Conservation (phyloP, 208 protist species). For the Ichthyophonus hoferi region DNA sequence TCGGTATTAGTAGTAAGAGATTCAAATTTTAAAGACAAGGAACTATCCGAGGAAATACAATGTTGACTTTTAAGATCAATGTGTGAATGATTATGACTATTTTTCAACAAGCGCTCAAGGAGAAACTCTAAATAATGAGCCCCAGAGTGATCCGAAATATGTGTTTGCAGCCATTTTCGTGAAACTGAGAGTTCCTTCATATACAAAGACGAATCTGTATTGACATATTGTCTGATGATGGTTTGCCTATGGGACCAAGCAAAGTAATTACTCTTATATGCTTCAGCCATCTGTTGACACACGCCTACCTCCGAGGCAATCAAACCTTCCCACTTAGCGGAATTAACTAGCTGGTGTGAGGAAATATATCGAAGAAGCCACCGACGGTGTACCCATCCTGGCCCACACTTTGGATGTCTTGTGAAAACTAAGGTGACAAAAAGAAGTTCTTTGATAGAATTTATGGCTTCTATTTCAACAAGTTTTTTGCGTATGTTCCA, state of each 20-base stretch:
- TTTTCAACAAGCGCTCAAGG: neutral
- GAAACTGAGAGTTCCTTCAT: neutral
- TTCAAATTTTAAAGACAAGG: neutral
- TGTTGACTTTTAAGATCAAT: neutral
- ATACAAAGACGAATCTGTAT: neutral
- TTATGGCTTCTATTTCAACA: neutral
- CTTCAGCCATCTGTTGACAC: neutral
- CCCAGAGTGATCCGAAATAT: neutral
- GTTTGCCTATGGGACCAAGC: neutral
- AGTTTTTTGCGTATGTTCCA: neutral
- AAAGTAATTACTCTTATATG: neutral
- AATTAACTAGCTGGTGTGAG: neutral
- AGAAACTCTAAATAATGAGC: neutral
- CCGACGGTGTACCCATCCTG: neutral
- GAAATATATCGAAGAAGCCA: neutral
- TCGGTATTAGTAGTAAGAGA: neutral
- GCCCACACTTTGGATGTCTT: neutral
- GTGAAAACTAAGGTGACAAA: neutral
- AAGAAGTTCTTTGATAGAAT: neutral
- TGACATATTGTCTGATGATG: neutral
- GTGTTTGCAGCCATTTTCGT: neutral
- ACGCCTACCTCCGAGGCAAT: neutral
- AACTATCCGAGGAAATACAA: neutral
- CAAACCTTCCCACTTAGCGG: neutral
- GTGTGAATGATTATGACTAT: neutral